These are phyloP conservation scores for Coleophoma crateriformis DNA, from an alignment of 2,329 filamentous ascomycete genomes.

Conservation along the genomic window DNA sequence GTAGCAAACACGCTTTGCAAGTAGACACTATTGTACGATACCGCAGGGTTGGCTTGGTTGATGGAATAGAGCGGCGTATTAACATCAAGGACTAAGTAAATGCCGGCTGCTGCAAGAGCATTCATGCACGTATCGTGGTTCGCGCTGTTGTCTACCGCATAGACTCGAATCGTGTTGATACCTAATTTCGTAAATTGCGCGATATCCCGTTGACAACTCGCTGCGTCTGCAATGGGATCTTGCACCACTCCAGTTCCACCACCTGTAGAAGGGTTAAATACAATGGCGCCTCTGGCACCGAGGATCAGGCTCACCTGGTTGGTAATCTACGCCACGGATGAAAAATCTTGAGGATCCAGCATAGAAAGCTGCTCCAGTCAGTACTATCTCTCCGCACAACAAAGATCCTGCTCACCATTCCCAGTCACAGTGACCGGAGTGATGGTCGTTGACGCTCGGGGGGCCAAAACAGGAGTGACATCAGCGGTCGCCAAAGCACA, in stretches of 20 bases:
- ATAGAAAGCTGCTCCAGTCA: constrained; percentile 22
- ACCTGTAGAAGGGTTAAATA: constrained; percentile 24
- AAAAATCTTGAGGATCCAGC: constrained; percentile 37
- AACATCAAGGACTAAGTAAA: constrained; percentile 69
- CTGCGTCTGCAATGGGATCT: constrained; percentile 58
- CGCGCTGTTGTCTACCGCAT: constrained; percentile 63
- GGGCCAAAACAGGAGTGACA: constrained; percentile 1
- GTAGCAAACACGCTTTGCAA: constrained; percentile 68
- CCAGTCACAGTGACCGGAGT: constrained; percentile 23
- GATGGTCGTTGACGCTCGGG: constrained; percentile 15
- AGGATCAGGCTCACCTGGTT: not conserved
- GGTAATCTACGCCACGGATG: constrained; percentile 59
- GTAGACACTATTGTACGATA: constrained; percentile 65
- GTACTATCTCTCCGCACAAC: not conserved
- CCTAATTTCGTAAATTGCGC: constrained; percentile 60
- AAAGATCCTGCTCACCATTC: constrained; percentile 20
- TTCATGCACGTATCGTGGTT: constrained; percentile 65
- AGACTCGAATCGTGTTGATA: constrained; percentile 65
- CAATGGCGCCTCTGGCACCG: too few species aligned
- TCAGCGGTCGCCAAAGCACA: not conserved
- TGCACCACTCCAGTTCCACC: constrained; percentile 54
- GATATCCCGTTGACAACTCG: constrained; percentile 61
- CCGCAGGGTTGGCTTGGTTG: constrained; percentile 52
- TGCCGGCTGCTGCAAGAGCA: constrained; percentile 60
- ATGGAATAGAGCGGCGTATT: constrained; percentile 69